Base-by-base conservation (phyloP, 495 filamentous ascomycete genomes). In the Penicillium flavigenum region DNA sequence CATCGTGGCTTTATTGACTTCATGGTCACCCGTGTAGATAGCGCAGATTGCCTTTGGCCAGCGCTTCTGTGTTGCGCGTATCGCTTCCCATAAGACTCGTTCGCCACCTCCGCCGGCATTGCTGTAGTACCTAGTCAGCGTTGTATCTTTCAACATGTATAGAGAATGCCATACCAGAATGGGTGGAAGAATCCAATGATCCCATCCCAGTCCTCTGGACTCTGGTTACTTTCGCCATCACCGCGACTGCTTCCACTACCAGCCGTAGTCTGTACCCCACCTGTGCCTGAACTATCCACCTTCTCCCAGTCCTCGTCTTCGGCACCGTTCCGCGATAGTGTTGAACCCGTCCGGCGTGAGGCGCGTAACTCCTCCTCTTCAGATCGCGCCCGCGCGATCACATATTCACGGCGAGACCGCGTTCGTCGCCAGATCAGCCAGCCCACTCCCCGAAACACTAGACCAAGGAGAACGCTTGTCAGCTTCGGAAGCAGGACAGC, bases 51-150 rank as follows among this genome's bases (percentile, higher is more conserved):
- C 91, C 47, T 88, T 87, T 4, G 92, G 93, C 86, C 90, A 96
- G 58, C 89, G 84, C 57, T 85, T 83, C 74, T 97, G 94, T 5
- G 91, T 96, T 29, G 95, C 90, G 62, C 88, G 86, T 52, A 98
- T 87, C 10, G 95, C 94, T 59, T 92, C 93, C 92, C 94, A 98
- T 42, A 98, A 83, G 29, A 98, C 95, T 69, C 94, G 83, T 76
- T 98, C 94, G 56, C 95, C 94, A 41, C 94, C 94, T 32, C 94
- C 94, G 27, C 93, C 94, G 41, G 94, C 95, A 75, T 98, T 97
- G 72, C 91, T 92, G 62, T 56, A 22, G 27, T 41, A 19, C 12
- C 20, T 14, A 16, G 41, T 24, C 54, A 50, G 36, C 20, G 29
- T 7, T 42, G 24, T 19, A 36, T 20, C n/a, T 16, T 16, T 20